phyloP scores from a whole-genome alignment of 2,329 filamentous ascomycete genomes.

The Penicillium sp. region DNA sequence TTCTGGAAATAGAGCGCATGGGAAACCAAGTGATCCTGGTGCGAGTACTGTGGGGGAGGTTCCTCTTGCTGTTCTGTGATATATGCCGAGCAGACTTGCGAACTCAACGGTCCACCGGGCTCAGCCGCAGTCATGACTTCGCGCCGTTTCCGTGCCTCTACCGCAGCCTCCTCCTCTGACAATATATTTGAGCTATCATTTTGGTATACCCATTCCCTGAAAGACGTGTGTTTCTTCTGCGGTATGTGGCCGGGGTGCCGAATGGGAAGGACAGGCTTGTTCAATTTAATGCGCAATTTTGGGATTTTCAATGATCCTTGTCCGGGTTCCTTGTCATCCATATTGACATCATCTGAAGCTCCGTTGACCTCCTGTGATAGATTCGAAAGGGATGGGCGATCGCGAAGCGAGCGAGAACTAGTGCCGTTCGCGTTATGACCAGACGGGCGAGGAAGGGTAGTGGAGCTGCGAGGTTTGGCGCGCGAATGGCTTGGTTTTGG shows the following conservation, averaged over 20 bases:
- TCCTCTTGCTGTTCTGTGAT: slow-evolving; percentile 71
- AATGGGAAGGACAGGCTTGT: slow-evolving; percentile 50
- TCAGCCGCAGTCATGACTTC: slow-evolving; percentile 71
- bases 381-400: slow-evolving; percentile 27
- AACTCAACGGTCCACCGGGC: slow-evolving; percentile 71
- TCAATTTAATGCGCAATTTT: slow-evolving; percentile 49
- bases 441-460: slow-evolving; percentile 19
- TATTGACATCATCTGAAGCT: slow-evolving; percentile 13
- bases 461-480: slow-evolving; percentile 32
- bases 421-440: slow-evolving; percentile 21
- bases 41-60: slow-evolving; percentile 76
- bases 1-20: slow-evolving; percentile 78
- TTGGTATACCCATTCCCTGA: slow-evolving; percentile 63
- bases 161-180: slow-evolving; percentile 60
- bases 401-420: slow-evolving; percentile 25
- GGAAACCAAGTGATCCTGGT: slow-evolving; percentile 77
- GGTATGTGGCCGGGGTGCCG: slow-evolving; percentile 53
- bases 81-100: slow-evolving; percentile 68
- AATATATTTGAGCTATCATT: slow-evolving; percentile 45
- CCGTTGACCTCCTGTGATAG: slow-evolving; percentile 15
- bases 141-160: slow-evolving; percentile 68
- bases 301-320: slow-evolving; percentile 29
- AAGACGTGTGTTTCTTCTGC: slow-evolving; percentile 49
- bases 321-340: slow-evolving; percentile 20
- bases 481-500: slow-evolving; percentile 27